Percentiles rank a stretch among this genome's conserved stretches.
Evolutionary conservation across 106 monocot genomes (phyloP).

Genomic region (Apostasia ramifera): DNA sequence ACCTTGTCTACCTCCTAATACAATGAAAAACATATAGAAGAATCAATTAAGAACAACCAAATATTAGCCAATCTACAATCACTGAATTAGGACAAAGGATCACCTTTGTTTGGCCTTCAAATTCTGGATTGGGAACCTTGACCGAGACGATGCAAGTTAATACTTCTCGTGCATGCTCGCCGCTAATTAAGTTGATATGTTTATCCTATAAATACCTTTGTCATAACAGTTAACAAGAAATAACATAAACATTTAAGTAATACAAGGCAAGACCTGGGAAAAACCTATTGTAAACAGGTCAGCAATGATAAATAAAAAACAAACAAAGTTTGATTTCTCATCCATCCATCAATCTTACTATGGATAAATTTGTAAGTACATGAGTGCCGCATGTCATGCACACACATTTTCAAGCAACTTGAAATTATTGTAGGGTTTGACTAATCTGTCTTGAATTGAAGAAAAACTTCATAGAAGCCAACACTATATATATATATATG

Average conservation of each 20-base stretch:
- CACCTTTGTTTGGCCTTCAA: slow-evolving; percentile 99
- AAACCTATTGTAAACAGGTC: too few species aligned
- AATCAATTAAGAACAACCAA: neutral
- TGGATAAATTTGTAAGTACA: too few species aligned
- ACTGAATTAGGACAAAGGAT: neutral
- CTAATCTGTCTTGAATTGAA: too few species aligned
- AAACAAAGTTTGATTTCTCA: too few species aligned
- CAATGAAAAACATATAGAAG: neutral
- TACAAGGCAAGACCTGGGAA: too few species aligned
- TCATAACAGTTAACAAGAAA: neutral
- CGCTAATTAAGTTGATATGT: slow-evolving; percentile 75
- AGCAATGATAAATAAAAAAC: too few species aligned
- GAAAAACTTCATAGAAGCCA: too few species aligned
- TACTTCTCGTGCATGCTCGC: slow-evolving; percentile 96
- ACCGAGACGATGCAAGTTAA: slow-evolving; percentile 90
- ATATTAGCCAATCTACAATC: neutral
- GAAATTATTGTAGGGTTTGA: too few species aligned
- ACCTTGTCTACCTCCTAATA: slow-evolving; percentile 52
- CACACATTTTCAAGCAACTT: too few species aligned
- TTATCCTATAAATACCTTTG: slow-evolving; percentile 59
- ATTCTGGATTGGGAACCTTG: slow-evolving; percentile 92
- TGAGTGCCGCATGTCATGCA: too few species aligned
- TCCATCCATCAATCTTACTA: too few species aligned
- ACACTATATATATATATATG: too few species aligned
- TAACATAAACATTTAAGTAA: neutral